Percentiles rank a stretch among this genome's conserved stretches.
These are phyloP conservation scores for Saitoella complicata DNA, from an alignment of 805 yeast genomes.

Conservation along the genomic window DNA sequence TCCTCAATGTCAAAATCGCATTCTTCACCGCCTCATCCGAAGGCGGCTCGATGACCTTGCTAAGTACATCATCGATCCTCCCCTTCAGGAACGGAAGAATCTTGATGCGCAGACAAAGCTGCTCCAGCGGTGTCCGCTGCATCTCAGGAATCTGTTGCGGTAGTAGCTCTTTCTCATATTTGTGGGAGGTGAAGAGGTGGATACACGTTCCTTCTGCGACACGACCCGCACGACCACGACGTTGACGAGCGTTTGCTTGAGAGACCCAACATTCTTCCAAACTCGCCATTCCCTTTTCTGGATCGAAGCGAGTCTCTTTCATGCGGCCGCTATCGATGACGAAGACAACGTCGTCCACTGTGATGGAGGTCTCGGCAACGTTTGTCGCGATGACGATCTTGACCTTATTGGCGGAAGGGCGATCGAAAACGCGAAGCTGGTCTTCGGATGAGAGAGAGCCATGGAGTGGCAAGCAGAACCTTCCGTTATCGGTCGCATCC, in stretches of 20 bases:
- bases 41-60: conserved; percentile 34
- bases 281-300: conserved; percentile 50
- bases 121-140: conserved; percentile 65
- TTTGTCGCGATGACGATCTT: conserved; percentile 82
- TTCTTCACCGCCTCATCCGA: conserved; percentile 30
- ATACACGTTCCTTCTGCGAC: conserved; percentile 68
- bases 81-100: conserved; percentile 62
- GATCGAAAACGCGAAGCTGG: conserved; percentile 57
- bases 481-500: conserved; percentile 27
- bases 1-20: conserved; percentile 37
- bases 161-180: conserved; percentile 40
- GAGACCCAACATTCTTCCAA: conserved; percentile 76
- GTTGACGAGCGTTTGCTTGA: conserved; percentile 70
- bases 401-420: conserved; percentile 37
- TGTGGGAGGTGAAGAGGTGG: conserved; percentile 52
- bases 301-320: conserved; percentile 60
- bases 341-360: conserved; percentile 86
- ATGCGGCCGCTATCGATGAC: conserved; percentile 81
- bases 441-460: conserved; percentile 74
- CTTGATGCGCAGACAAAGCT: conserved; percentile 70
- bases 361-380: conserved; percentile 91
- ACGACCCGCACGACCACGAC: conserved; percentile 98
- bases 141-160: conserved; percentile 80
- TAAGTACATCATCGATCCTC: conserved; percentile 42
- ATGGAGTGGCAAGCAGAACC: conserved; percentile 58